Evolutionary conservation across 2,329 filamentous ascomycete genomes (phyloP), one percentile per base, ranked within the genome.

Genomic region (Sporothrix pallida): DNA sequence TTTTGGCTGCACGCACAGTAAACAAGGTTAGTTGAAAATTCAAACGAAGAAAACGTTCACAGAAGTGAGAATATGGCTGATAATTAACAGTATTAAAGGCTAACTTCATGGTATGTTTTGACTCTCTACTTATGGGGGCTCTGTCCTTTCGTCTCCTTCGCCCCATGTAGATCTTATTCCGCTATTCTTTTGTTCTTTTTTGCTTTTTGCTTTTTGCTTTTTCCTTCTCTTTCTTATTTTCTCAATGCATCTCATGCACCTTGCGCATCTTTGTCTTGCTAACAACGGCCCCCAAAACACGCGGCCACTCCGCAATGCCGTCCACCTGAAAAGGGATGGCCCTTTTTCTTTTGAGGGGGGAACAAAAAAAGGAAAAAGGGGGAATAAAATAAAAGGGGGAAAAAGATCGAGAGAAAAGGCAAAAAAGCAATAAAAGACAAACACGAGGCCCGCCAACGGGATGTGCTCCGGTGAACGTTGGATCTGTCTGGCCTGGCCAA

Each of bases 361-460:
- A 37, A 31, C 2, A 37, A 37, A 37, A 37, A 37, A 37, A 6
- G 23, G 8, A 44, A 44, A 62, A 62, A 37, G 58, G 58, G 37
- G 6, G 15, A 17, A 67, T 23, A 48, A 26, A 56, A 52, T 52
- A 17, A 15, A 56, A 26, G 31, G 31, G 1, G 2, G 20, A 15
- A 20, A n/a, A 13, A 42, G n/a, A 44, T 63, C 31, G 60, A 63
- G 37, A 31, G 17, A 17, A 54, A 17, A 17, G 15, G 15, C 15
- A 52, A 23, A 8, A 46, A 46, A 46, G 60, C 37, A 65, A 65
- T 23, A 23, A 65, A 65, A 46, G 4, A n/a, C 26, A 46, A 46
- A 46, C 42, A 65, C n/a, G 42, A 46, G 60, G 46, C 15, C 60
- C n/a, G 60, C 60, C 60, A 65, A 65, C 60, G 46, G 26, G 23